These are phyloP conservation scores for Naganishia albida DNA, from an alignment of 1,284 basidiomycete species.

Conservation along the genomic window DNA sequence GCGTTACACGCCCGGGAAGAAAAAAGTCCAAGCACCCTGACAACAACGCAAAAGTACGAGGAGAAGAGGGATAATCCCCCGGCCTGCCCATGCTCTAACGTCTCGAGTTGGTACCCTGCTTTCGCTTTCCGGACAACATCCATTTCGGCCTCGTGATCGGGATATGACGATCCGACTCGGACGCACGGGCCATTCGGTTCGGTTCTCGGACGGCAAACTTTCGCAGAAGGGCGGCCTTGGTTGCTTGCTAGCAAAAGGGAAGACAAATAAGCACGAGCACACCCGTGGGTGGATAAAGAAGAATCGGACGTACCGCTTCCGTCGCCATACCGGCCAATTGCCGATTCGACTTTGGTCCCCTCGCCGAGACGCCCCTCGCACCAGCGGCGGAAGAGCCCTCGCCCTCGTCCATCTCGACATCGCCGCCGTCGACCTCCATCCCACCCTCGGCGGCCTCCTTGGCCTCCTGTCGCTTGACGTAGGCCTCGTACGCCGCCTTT, in stretches of 20 bases:
- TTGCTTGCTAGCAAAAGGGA: conserved; percentile 45
- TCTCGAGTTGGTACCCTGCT: conserved; percentile 79
- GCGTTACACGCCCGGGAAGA: neutral
- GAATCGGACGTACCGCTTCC: conserved; percentile 59
- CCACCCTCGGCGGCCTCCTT: conserved; percentile 46
- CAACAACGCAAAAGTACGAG: neutral
- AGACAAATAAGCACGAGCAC: neutral
- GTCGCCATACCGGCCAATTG: conserved; percentile 77
- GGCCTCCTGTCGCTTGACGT: conserved; percentile 29
- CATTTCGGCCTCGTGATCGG: conserved; percentile 54
- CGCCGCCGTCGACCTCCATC: conserved; percentile 34
- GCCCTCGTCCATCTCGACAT: conserved; percentile 40
- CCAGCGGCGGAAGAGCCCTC: conserved; percentile 59
- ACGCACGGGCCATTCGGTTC: conserved; percentile 83
- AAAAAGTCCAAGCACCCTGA: neutral
- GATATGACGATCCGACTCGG: conserved; percentile 74
- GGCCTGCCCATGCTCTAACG: conserved; percentile 57
- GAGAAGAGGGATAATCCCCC: neutral
- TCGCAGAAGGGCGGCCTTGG: conserved; percentile 75
- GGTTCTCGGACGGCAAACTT: conserved; percentile 80
- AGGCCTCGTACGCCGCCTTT: conserved; percentile 51
- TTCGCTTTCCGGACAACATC: conserved; percentile 83
- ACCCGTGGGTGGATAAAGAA: conserved; percentile 3
- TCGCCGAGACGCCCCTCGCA: conserved; percentile 50
- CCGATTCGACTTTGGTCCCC: conserved; percentile 69